Base-by-base conservation (phyloP, 148 eudicot genomes). In the Rhododendron ovatum region DNA sequence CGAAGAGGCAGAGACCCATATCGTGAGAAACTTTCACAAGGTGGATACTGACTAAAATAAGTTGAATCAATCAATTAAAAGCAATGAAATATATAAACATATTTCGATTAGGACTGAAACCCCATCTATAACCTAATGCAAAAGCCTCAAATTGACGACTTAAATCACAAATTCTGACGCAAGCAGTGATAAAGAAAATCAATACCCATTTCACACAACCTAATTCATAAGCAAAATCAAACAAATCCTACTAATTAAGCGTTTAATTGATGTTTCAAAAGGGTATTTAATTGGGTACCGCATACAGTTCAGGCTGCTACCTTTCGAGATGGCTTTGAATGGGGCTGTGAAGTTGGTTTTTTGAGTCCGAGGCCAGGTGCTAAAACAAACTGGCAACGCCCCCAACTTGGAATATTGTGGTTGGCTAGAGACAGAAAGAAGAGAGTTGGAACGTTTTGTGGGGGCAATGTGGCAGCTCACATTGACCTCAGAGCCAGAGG, bases 391-490 rank as follows among this genome's bases (percentile, higher is more conserved):
- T 33, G 13, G 41, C 69, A 57, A 20, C 67, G 71, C 71, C 22
- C 71, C 22, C 47, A 37, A 65, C 76, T 13, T 4, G 84, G 84
- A 82, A 63, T 45, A 22, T 39, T 13, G 74, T 35, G 76, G 17
- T 24, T 24, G 50, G 33, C 26, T 17, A 50, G 1, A 20, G 35
- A 39, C 26, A 50, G 14, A 24, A 39, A 50, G 30, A 24, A 39
- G 30, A 88, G 73, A 10, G 80, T 65, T 8, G 48, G 14, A 47
- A 26, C 26, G 41, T 39, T n/a, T 13, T 74, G 55, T 48, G 78
- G 69, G 86, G 86, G 61, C 13, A 47, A 84, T 55, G 55, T 43
- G 67, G 84, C n/a, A 84, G 41, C 24, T 65, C 67, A 71, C 7
- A 71, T 1, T 47, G 63, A 86, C 50, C 55, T 50, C 65, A 48